phyloP scores from a whole-genome alignment of 495 filamentous ascomycete species.

The Hypoxylon fuscum region DNA sequence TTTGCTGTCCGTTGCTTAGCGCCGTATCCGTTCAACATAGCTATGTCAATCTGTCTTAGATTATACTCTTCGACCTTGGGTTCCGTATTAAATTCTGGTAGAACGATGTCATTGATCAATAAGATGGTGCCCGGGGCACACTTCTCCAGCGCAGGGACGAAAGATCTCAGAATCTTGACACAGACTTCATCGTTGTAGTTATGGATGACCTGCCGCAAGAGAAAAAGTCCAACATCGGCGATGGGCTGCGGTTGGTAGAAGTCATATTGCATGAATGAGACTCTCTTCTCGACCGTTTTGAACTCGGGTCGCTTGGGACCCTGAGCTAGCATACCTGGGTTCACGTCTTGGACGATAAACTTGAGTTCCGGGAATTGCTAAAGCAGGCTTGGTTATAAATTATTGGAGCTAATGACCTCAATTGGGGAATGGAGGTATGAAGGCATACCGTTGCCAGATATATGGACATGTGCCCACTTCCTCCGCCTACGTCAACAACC shows the following conservation, averaged over 20 bases:
- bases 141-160: slow-evolving; percentile 38
- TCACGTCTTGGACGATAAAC: slow-evolving; percentile 40
- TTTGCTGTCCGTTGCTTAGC: slow-evolving; percentile 44
- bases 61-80: slow-evolving; percentile 6
- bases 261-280: slow-evolving; percentile 34
- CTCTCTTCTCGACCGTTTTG: slow-evolving; percentile 17
- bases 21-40: slow-evolving; percentile 27
- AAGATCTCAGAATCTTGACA: slow-evolving; percentile 30
- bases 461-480: slow-evolving; percentile 16
- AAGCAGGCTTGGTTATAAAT: neutral
- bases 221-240: slow-evolving; percentile 24
- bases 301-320: slow-evolving; percentile 3
- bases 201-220: slow-evolving; percentile 40
- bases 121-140: slow-evolving; percentile 14
- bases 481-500: slow-evolving; percentile 19
- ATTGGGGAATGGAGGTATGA: neutral
- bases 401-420: neutral
- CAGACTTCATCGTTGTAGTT: slow-evolving; percentile 34
- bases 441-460: slow-evolving; percentile 8
- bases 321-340: slow-evolving; percentile 28
- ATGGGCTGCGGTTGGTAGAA: slow-evolving; percentile 43
- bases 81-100: slow-evolving; percentile 20
- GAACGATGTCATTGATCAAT: slow-evolving; percentile 41
- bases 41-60: slow-evolving; percentile 22
- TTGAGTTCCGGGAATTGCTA: slow-evolving; percentile 10